These are phyloP conservation scores for Candida freyschussii DNA, from an alignment of 1,139 yeast species.

Conservation along the genomic window DNA sequence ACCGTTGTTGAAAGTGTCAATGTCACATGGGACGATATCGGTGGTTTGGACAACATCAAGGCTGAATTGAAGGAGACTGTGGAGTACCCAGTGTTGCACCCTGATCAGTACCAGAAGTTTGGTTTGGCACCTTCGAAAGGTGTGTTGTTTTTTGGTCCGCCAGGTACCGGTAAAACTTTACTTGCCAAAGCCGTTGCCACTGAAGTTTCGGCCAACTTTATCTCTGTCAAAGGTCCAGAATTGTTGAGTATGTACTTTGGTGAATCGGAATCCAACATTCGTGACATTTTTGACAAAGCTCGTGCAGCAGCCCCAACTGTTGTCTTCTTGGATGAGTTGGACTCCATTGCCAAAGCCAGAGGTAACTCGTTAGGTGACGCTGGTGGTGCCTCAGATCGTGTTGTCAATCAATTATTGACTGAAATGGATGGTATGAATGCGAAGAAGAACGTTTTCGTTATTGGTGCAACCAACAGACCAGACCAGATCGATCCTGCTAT, in stretches of 20 bases:
- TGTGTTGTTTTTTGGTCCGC: slow-evolving; percentile 97
- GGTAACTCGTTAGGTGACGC: slow-evolving; percentile 93
- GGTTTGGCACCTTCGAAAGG: slow-evolving; percentile 98
- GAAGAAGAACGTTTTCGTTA: slow-evolving; percentile 95
- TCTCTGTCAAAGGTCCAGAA: slow-evolving; percentile 96
- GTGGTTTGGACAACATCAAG: slow-evolving; percentile 81
- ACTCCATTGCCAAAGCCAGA: slow-evolving; percentile 96
- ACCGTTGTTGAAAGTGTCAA: slow-evolving; percentile 98
- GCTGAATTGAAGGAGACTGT: slow-evolving; percentile 97
- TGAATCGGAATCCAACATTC: slow-evolving; percentile 94
- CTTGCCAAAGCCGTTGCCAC: slow-evolving; percentile 98
- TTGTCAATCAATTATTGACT: slow-evolving; percentile 93
- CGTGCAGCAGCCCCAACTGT: slow-evolving; percentile 99
- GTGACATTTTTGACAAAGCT: slow-evolving; percentile 97
- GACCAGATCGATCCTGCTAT: slow-evolving; percentile 98
- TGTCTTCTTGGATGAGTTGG: slow-evolving; percentile 94
- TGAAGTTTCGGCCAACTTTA: slow-evolving; percentile 94
- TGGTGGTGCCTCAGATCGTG: slow-evolving; percentile 98
- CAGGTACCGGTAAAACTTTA: slow-evolving; percentile 98
- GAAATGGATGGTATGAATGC: slow-evolving; percentile 99
- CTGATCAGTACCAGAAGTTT: slow-evolving; percentile 96
- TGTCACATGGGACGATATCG: slow-evolving; percentile 95
- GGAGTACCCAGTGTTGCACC: slow-evolving; percentile 97
- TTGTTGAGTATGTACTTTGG: slow-evolving; percentile 98
- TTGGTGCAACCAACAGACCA: slow-evolving; percentile 99